Percentiles rank a stretch among this genome's conserved stretches.
Evolutionary conservation across 148 eudicot species (phyloP).

Genomic region (Vaccinium myrtillus): DNA sequence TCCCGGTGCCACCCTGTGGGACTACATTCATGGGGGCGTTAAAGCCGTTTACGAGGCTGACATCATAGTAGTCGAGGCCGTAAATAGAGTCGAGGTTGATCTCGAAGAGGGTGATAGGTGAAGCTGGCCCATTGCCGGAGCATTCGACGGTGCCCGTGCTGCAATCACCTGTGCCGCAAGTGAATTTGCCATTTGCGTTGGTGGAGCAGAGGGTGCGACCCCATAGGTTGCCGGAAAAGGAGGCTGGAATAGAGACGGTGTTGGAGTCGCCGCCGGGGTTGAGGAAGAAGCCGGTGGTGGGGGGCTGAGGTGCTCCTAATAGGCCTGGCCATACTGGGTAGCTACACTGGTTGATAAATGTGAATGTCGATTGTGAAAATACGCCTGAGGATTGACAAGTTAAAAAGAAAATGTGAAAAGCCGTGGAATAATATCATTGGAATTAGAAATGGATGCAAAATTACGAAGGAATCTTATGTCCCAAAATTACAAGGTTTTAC

Average conservation of each 20-base stretch:
- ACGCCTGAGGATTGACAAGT: conserved; percentile 30
- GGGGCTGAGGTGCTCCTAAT: conserved; percentile 51
- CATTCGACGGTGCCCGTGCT: conserved; percentile 47
- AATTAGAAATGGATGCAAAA: too few species aligned
- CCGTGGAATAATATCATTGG: too few species aligned
- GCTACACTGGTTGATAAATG: conserved; percentile 55
- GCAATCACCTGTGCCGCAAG: conserved; percentile 69
- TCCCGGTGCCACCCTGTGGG: conserved; percentile 49
- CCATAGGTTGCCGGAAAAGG: conserved; percentile 85
- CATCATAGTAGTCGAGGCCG: conserved; percentile 75
- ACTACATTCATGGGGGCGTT: conserved; percentile 54
- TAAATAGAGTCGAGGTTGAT: conserved; percentile 47
- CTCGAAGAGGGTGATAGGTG: conserved; percentile 70
- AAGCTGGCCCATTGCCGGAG: conserved; percentile 48
- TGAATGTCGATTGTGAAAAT: conserved; percentile 50
- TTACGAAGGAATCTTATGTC: too few species aligned
- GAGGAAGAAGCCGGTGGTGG: conserved; percentile 61
- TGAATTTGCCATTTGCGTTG: conserved; percentile 42
- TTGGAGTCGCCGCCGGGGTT: conserved; percentile 27
- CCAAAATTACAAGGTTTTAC: too few species aligned
- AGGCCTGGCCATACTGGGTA: conserved; percentile 76
- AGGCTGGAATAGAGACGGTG: conserved; percentile 39
- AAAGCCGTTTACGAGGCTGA: conserved; percentile 83
- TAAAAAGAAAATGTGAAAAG: background rate
- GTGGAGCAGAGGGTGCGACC: conserved; percentile 59